Evolutionary conservation across 2,329 filamentous ascomycete genomes (phyloP), one percentile per base, ranked within the genome.

Genomic region (Colletotrichum ledebouriae): DNA sequence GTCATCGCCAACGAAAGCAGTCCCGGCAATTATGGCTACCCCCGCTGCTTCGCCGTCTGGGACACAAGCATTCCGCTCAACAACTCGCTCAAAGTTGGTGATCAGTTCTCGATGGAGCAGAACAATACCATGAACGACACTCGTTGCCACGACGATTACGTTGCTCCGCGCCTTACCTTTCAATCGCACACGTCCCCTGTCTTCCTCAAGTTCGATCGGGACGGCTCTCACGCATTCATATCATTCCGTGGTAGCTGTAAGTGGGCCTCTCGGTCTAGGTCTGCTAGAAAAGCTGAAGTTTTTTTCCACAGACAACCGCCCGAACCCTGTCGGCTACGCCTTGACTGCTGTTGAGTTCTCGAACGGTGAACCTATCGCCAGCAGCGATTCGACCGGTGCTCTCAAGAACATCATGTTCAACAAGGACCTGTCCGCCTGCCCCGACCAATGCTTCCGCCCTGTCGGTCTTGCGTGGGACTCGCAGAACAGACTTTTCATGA

Each of bases 211-310:
- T 94, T 94, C 80, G 83, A 86, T 70, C 73, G 81, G 0, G 78
- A 83, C 46, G 87, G 86, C 41, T 85, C 83, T 12, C 84, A 82
- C 2, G 90, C 90, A 1, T 94, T 87, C 78, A 80, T 94, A 17
- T 83, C 88, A 0, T 92, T 94, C 78, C 91, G 93, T 76, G 91
- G 92, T 13, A 90, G 87, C 76, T 93, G 91, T 89, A 76, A 78
- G 80, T 78, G 46, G 9, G 3, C 25, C 7, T 4, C 13, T 11
- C 12, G 1, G 1, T 6, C 11, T n/a, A 66, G 12, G 10, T 59
- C 71, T 70, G 70, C 58, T 37, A 4, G 42, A 56, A 29, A 39
- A 44, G 9, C 66, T 42, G 41, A 61, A 42, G 22, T 2, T 3
- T 22, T 13, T 4, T 17, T 5, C 1, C 3, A 5, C 49, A 83